Conservation (phyloP, 2,329 filamentous ascomycete genomes). For the Rhynchosporium agropyri region DNA sequence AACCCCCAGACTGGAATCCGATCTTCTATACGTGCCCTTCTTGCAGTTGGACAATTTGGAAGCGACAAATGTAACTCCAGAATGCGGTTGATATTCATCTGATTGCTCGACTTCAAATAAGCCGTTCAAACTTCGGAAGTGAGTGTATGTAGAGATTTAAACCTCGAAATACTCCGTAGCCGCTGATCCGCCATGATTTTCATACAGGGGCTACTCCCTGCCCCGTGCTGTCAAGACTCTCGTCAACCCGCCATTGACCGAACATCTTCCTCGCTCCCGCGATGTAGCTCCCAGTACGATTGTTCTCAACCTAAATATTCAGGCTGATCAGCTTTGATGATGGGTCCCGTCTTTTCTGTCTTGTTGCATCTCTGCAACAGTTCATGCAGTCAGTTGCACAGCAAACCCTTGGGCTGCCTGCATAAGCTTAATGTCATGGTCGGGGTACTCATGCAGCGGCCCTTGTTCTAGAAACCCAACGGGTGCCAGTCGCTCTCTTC, state of each 20-base stretch:
- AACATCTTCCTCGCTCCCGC: no score
- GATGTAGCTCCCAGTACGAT: not conserved
- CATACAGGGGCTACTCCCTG: not conserved
- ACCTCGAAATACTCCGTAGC: constrained; percentile 3
- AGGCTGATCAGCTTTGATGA: not conserved
- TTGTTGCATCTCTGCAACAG: constrained; percentile 3
- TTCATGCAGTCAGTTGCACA: constrained; percentile 10
- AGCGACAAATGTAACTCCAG: constrained; percentile 6
- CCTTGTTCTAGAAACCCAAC: constrained; percentile 10
- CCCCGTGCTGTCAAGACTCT: not conserved
- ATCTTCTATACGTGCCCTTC: constrained; percentile 7
- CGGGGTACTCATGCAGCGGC: not conserved
- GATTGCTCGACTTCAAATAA: not conserved
- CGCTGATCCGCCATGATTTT: constrained; percentile 1
- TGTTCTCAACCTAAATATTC: constrained; percentile 2
- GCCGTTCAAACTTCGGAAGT: not conserved
- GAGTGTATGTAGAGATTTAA: not conserved
- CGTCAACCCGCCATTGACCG: no score
- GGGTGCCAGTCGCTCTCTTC: constrained; percentile 13
- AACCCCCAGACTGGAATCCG: not conserved
- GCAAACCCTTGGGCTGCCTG: not conserved
- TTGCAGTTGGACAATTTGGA: not conserved
- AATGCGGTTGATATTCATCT: not conserved
- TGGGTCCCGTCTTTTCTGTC: not conserved
- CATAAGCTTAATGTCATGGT: constrained; percentile 5